These are phyloP conservation scores for Triticum dicoccoides DNA, from an alignment of 176 grass and related monocot genomes.

Conservation along the genomic window DNA sequence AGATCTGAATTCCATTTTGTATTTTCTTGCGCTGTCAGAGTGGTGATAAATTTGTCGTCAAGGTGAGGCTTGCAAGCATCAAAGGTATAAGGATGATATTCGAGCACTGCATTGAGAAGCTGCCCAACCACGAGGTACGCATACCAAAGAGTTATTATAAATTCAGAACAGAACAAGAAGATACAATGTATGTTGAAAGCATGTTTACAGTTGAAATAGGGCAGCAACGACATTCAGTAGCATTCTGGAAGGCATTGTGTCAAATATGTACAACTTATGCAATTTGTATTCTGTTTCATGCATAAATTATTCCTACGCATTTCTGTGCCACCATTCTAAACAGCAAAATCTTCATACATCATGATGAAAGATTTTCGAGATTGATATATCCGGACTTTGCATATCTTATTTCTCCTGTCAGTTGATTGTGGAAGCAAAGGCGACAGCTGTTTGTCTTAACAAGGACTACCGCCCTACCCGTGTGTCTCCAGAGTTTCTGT, in stretches of 20 bases:
- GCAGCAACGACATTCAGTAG: background rate
- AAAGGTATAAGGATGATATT: conserved; percentile 62
- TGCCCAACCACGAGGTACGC: conserved; percentile 69
- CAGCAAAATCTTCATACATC: background rate
- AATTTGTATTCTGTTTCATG: background rate
- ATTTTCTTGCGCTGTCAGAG: conserved; percentile 49
- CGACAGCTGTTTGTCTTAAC: conserved; percentile 70
- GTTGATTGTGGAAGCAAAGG: conserved; percentile 70
- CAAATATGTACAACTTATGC: background rate
- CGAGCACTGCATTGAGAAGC: conserved; percentile 71
- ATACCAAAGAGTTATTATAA: background rate
- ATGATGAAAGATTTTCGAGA: background rate
- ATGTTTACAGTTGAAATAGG: background rate
- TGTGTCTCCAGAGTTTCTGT: conserved; percentile 53
- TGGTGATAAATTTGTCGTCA: conserved; percentile 75
- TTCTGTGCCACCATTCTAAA: background rate
- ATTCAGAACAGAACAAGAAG: background rate
- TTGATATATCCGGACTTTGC: background rate
- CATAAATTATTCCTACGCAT: background rate
- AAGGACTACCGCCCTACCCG: conserved; percentile 67
- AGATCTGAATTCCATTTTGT: conserved; percentile 7
- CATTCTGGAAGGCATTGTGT: background rate
- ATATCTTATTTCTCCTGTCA: conserved; percentile 28
- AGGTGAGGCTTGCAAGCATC: conserved; percentile 59
- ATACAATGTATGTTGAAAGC: background rate